Conservation (phyloP, 306 rosid species). For the Inga laurina region DNA sequence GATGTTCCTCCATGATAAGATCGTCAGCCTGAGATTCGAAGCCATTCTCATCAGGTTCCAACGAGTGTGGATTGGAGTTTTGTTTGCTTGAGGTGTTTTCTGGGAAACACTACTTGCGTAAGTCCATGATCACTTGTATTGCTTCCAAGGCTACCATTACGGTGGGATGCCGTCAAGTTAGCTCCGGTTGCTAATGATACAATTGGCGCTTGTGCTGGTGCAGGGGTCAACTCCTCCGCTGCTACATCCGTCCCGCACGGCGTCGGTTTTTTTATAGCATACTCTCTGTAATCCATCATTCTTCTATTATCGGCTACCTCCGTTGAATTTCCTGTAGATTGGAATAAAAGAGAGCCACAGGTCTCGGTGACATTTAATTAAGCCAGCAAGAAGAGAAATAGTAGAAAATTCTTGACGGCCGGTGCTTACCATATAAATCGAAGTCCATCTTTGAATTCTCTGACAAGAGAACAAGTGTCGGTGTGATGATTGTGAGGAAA, state of each 20-base stretch:
- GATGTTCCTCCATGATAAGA: constrained; percentile 20
- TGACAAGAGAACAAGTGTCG: constrained; percentile 50
- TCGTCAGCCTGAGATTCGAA: neutral
- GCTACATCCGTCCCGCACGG: neutral
- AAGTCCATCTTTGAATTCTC: constrained; percentile 50
- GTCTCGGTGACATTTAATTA: neutral
- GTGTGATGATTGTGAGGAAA: constrained; percentile 53
- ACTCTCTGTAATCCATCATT: constrained; percentile 43
- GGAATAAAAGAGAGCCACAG: neutral
- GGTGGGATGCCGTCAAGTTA: constrained; percentile 23
- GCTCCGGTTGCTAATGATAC: neutral
- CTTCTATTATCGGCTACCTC: constrained; percentile 51
- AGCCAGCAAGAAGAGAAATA: neutral
- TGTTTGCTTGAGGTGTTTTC: constrained; percentile 19
- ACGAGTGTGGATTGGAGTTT: neutral
- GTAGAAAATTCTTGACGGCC: neutral
- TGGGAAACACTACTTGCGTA: constrained; percentile 1
- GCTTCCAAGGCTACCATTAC: constrained; percentile 34
- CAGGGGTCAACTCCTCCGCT: constrained; percentile 37
- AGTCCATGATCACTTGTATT: constrained; percentile 30
- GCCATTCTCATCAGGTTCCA: neutral
- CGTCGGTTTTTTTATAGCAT: constrained; percentile 20
- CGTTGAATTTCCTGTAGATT: constrained; percentile 44
- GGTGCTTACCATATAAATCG: constrained; percentile 34
- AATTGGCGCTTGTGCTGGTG: constrained; percentile 17